phyloP scores from a whole-genome alignment of 352 stramenopile genomes.

The Achlya hypogyna region DNA sequence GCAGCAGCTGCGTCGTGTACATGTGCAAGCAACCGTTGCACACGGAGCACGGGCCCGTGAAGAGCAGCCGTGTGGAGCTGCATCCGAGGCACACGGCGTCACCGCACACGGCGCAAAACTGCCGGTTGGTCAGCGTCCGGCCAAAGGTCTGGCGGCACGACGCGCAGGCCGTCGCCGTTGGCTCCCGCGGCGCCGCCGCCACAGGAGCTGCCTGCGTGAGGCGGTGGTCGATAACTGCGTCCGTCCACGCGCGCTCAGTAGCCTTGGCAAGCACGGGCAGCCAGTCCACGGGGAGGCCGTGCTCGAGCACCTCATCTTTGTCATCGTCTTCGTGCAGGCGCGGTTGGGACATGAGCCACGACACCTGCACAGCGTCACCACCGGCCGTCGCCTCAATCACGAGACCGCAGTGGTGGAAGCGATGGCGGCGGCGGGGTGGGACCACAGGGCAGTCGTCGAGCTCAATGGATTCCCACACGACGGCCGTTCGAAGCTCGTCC shows the following conservation, averaged over 20 bases:
- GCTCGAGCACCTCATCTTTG: slow-evolving; percentile 3
- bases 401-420: slow-evolving; percentile 64
- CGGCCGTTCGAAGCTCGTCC: slow-evolving; percentile 30
- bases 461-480: slow-evolving; percentile 76
- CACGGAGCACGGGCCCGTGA: neutral
- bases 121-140: neutral
- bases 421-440: slow-evolving; percentile 65
- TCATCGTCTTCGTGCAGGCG: neutral
- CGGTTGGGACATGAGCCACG: slow-evolving; percentile 1
- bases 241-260: neutral
- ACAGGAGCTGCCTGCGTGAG: neutral
- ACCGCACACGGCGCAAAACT: neutral
- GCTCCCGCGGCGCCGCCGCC: neutral
- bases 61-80: neutral
- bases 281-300: neutral
- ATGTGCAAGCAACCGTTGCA: slow-evolving; percentile 1
- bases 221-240: neutral
- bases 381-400: slow-evolving; percentile 50
- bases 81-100: neutral
- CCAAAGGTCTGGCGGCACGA: neutral
- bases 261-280: neutral
- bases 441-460: slow-evolving; percentile 62
- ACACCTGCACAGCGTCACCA: neutral
- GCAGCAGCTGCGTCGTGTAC: neutral
- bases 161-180: neutral